A percentile compares a stretch with the other conserved stretches of the same genome.
Evolutionary conservation across 139 green algal species (phyloP).

Genomic region (Chlorella vulgaris): DNA sequence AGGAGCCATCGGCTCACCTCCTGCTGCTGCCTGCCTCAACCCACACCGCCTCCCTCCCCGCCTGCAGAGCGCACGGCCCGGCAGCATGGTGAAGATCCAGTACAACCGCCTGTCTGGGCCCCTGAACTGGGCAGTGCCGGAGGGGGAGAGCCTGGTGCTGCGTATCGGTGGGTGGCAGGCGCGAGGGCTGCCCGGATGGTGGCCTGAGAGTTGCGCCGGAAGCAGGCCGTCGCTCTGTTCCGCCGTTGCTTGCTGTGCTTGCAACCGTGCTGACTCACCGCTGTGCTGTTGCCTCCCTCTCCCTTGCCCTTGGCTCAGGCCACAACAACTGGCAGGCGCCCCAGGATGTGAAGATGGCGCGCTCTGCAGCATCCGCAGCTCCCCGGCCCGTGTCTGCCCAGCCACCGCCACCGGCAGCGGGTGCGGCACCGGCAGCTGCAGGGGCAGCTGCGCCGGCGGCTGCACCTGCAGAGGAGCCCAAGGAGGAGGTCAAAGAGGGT

Average conservation of each 20-base stretch:
- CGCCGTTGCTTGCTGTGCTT: too few species aligned
- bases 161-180: slow-evolving; percentile 7
- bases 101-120: slow-evolving; percentile 32
- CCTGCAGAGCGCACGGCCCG: slow-evolving; percentile 6
- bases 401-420: background rate
- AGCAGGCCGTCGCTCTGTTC: too few species aligned
- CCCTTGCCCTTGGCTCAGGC: background rate
- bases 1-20: too few species aligned
- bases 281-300: background rate
- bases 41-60: background rate
- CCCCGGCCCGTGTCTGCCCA: background rate
- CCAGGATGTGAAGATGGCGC: slow-evolving; percentile 28
- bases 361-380: background rate
- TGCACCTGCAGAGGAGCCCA: background rate
- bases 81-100: slow-evolving; percentile 20
- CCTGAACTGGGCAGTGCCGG: slow-evolving; percentile 23
- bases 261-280: background rate
- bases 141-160: slow-evolving; percentile 12
- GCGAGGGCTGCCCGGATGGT: background rate
- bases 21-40: too few species aligned
- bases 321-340: slow-evolving; percentile 36
- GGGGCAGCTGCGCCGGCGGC: background rate
- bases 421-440: background rate
- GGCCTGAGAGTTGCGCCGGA: too few species aligned
- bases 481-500: background rate